Conservation (phyloP, 192 early-diverging fungal genomes). For the Coemansia sp. region DNA sequence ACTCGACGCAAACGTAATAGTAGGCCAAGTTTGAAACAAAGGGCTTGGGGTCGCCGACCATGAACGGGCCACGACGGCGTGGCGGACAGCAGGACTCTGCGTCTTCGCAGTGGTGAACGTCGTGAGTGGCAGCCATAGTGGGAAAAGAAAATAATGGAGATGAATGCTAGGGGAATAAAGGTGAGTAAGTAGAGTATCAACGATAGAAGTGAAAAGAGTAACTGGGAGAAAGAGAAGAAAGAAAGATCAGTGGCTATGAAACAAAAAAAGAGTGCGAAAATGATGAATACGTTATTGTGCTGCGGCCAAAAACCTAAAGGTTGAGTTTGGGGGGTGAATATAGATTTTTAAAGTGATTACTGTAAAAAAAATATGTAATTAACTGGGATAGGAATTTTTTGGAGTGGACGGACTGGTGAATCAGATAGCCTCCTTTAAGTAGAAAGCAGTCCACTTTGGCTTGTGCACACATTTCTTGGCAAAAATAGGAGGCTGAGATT, state of each 20-base stretch:
- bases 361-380: neutral
- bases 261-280: neutral
- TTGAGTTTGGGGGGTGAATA: neutral
- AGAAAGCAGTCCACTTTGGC: slow-evolving; percentile 1
- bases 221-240: neutral
- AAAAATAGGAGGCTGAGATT: neutral
- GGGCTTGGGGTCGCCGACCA: neutral
- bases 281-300: slow-evolving; percentile 1
- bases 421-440: slow-evolving; percentile 8
- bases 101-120: neutral
- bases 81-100: slow-evolving; percentile 6
- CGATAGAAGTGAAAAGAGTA: neutral
- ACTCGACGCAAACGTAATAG: slow-evolving; percentile 51
- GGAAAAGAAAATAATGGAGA: neutral
- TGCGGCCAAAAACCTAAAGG: neutral
- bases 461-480: slow-evolving; percentile 2
- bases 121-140: slow-evolving; percentile 8
- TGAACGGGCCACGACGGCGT: neutral
- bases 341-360: neutral
- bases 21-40: slow-evolving; percentile 32
- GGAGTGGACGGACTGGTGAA: neutral
- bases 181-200: neutral
- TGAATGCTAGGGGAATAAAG: neutral
- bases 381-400: neutral
- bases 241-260: neutral